Conservation (phyloP, 768 basidiomycete genomes). For the Collybiopsis confluens region DNA sequence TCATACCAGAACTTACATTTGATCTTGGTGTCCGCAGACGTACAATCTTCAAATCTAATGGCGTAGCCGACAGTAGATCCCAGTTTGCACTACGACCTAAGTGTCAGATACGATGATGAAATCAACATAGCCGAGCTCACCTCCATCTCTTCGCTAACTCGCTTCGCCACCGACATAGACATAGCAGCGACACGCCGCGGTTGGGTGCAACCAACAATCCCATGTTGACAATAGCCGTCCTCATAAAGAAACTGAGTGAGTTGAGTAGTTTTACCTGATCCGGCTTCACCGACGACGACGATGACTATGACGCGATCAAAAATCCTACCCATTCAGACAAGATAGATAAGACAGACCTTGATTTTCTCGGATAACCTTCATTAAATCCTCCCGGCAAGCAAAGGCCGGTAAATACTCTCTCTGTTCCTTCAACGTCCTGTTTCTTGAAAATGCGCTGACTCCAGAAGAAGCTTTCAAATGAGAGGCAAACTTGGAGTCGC, state of each 20-base stretch:
- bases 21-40: constrained; percentile 89
- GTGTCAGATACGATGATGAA: constrained; percentile 6
- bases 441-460: constrained; percentile 77
- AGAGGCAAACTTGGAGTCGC: constrained; percentile 95
- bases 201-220: constrained; percentile 95
- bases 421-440: constrained; percentile 87
- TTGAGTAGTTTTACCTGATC: constrained; percentile 98
- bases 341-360: constrained; percentile 59
- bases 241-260: constrained; percentile 94
- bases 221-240: constrained; percentile 89
- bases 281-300: constrained; percentile 99
- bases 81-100: constrained; percentile 66
- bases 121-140: constrained; percentile 34
- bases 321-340: too few relatives aligned
- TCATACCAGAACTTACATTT: constrained; percentile 87
- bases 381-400: constrained; percentile 90
- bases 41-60: constrained; percentile 98
- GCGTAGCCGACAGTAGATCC: constrained; percentile 95
- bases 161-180: constrained; percentile 99
- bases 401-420: constrained; percentile 97
- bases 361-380: constrained; percentile 87
- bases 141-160: constrained; percentile 99
- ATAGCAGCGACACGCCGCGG: constrained; percentile 98
- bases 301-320: constrained; percentile 62
- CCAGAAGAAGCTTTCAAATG: constrained; percentile 82